Percentiles rank a stretch among this genome's conserved stretches.
phyloP scores from a whole-genome alignment of 805 yeast species.

The Pichia pseudocactophila region DNA sequence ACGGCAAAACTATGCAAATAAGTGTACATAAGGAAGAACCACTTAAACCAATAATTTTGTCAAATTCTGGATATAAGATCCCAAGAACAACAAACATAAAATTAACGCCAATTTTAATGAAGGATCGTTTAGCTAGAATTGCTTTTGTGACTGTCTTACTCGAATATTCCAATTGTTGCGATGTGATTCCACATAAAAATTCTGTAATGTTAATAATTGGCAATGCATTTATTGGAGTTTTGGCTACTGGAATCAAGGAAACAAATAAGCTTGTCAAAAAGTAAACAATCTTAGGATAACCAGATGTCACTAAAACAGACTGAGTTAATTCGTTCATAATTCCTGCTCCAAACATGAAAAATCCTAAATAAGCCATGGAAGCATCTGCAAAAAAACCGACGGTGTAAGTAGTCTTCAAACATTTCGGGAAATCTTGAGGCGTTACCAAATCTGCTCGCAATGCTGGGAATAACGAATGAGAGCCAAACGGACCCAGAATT shows the following conservation, averaged over 20 bases:
- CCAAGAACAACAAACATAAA: constrained; percentile 56
- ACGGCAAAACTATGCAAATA: constrained; percentile 73
- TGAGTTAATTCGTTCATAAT: constrained; percentile 72
- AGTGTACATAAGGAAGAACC: constrained; percentile 79
- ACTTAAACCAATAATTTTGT: constrained; percentile 69
- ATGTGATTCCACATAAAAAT: constrained; percentile 26
- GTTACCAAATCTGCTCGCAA: constrained; percentile 67
- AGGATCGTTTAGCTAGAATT: neutral
- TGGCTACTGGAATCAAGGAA: constrained; percentile 76
- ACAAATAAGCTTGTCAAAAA: constrained; percentile 55
- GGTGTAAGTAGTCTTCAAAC: constrained; percentile 47
- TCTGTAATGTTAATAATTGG: constrained; percentile 80
- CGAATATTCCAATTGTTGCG: constrained; percentile 18
- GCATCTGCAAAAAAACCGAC: constrained; percentile 52
- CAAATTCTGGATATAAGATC: constrained; percentile 73
- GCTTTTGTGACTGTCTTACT: constrained; percentile 6
- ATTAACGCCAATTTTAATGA: constrained; percentile 46
- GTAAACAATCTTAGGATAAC: constrained; percentile 58
- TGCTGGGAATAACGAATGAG: constrained; percentile 78
- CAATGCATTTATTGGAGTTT: constrained; percentile 77
- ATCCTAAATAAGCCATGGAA: constrained; percentile 56
- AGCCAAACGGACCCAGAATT: constrained; percentile 73
- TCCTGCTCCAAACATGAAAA: constrained; percentile 68
- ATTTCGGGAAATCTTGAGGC: constrained; percentile 47
- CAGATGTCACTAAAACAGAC: constrained; percentile 54